phyloP scores from a whole-genome alignment of 192 early-diverging fungal species.

The Coemansia sp. region DNA sequence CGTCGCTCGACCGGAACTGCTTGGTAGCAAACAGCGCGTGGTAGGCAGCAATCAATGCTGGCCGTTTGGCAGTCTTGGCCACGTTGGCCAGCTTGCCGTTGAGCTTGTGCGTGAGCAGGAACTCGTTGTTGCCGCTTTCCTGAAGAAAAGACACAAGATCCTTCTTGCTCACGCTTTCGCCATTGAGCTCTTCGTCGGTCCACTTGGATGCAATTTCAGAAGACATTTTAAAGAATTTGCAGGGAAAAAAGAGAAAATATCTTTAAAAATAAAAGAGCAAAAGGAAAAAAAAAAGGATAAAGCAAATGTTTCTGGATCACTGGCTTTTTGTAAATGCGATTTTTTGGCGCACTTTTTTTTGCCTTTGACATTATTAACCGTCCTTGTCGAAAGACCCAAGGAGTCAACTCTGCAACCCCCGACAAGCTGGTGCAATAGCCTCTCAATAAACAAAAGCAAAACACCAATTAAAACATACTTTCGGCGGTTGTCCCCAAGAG shows the following conservation, averaged over 20 bases:
- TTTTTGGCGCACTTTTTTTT: too few relatives aligned
- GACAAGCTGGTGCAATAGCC: too few relatives aligned
- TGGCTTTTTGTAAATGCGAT: too few relatives aligned
- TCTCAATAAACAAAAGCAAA: too few relatives aligned
- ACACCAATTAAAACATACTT: too few relatives aligned
- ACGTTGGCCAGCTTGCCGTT: constrained; percentile 71
- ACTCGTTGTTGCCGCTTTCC: constrained; percentile 62
- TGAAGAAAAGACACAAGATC: constrained; percentile 70
- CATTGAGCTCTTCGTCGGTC: constrained; percentile 64
- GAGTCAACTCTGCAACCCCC: too few relatives aligned
- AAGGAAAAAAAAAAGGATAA: neutral
- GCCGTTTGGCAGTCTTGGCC: constrained; percentile 71
- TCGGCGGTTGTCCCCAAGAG: too few relatives aligned
- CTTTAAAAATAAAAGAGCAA: constrained; percentile 4
- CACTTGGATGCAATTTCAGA: constrained; percentile 49
- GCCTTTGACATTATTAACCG: too few relatives aligned
- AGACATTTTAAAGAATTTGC: constrained; percentile 15
- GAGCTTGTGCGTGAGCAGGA: constrained; percentile 67
- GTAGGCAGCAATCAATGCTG: constrained; percentile 64
- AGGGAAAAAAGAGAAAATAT: neutral
- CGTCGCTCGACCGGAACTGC: constrained; percentile 57
- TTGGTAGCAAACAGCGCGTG: constrained; percentile 63
- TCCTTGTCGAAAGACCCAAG: too few relatives aligned
- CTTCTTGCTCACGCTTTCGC: constrained; percentile 72
- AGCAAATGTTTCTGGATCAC: too few relatives aligned